Conservation (phyloP, 768 basidiomycete genomes). For the Hypholoma sublateritium region DNA sequence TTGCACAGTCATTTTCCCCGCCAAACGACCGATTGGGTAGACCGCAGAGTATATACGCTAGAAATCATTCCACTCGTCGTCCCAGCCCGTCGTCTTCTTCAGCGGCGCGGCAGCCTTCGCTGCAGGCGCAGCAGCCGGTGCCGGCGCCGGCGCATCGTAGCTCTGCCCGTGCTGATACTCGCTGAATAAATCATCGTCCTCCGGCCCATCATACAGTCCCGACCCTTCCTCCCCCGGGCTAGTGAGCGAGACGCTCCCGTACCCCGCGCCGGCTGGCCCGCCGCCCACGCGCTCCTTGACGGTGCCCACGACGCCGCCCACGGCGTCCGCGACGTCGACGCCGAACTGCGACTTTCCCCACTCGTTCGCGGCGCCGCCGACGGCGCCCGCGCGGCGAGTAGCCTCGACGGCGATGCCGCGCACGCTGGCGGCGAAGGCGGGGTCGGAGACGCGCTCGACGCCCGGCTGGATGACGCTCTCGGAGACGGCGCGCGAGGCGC, state of each 20-base stretch:
- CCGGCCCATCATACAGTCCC: conserved; percentile 55
- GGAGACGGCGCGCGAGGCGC: conserved; percentile 75
- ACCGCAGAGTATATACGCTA: conserved; percentile 30
- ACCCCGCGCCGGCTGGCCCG: conserved; percentile 54
- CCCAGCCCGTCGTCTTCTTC: conserved; percentile 62
- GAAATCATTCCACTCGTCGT: conserved; percentile 83
- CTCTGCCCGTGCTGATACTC: conserved; percentile 35
- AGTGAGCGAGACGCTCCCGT: conserved; percentile 43
- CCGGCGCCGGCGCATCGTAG: conserved; percentile 18
- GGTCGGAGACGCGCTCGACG: conserved; percentile 78
- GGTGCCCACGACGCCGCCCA: conserved; percentile 66
- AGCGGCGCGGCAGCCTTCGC: conserved; percentile 26
- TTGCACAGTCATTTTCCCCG: no score
- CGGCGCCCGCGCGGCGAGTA: conserved; percentile 58
- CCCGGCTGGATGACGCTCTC: conserved; percentile 92
- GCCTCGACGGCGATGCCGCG: conserved; percentile 72
- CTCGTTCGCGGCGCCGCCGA: conserved; percentile 66
- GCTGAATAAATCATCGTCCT: conserved; percentile 68
- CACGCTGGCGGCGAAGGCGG: conserved; percentile 73
- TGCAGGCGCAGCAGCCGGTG: conserved; percentile 2
- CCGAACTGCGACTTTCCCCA: conserved; percentile 80
- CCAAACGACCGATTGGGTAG: no score
- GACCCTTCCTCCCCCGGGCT: conserved; percentile 53
- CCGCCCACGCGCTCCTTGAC: conserved; percentile 59
- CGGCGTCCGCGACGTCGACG: conserved; percentile 80